Percentiles rank a stretch among this genome's conserved stretches.
Evolutionary conservation across 805 yeast genomes (phyloP).

Genomic region (Wickerhamiella parazyma): DNA sequence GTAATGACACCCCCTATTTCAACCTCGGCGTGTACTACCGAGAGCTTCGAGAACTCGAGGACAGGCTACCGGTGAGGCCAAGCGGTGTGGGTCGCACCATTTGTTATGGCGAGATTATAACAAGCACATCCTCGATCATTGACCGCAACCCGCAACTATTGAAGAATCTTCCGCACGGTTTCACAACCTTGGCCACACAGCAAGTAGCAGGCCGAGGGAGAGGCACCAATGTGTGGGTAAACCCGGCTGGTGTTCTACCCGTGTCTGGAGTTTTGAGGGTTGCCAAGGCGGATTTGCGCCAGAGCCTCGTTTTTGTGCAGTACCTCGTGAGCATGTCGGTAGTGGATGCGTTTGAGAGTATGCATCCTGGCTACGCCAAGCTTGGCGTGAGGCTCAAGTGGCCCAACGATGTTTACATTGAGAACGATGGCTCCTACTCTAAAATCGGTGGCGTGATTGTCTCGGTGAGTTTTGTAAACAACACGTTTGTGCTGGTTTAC

Average conservation of each 20-base stretch:
- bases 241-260: constrained; percentile 85
- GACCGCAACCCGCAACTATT: constrained; percentile 57
- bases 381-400: constrained; percentile 78
- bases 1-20: constrained; percentile 57
- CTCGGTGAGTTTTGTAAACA: constrained; percentile 54
- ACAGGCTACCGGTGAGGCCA: neutral
- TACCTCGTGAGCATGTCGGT: constrained; percentile 73
- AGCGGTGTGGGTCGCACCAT: constrained; percentile 43
- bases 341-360: constrained; percentile 57
- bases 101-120: constrained; percentile 75
- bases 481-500: constrained; percentile 51
- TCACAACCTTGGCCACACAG: constrained; percentile 55
- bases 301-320: constrained; percentile 71
- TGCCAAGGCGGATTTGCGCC: constrained; percentile 33
- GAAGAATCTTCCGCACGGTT: constrained; percentile 51
- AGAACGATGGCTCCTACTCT: constrained; percentile 36
- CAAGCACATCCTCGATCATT: constrained; percentile 71
- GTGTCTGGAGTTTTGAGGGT: constrained; percentile 56
- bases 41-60: constrained; percentile 26
- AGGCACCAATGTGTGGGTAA: constrained; percentile 90
- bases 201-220: constrained; percentile 91
- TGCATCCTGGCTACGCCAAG: constrained; percentile 53
- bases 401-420: constrained; percentile 88
- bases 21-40: constrained; percentile 44
- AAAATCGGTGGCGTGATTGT: constrained; percentile 79